Conservation (phyloP, 495 filamentous ascomycete genomes). For the Penicillium cosmopolitanum region DNA sequence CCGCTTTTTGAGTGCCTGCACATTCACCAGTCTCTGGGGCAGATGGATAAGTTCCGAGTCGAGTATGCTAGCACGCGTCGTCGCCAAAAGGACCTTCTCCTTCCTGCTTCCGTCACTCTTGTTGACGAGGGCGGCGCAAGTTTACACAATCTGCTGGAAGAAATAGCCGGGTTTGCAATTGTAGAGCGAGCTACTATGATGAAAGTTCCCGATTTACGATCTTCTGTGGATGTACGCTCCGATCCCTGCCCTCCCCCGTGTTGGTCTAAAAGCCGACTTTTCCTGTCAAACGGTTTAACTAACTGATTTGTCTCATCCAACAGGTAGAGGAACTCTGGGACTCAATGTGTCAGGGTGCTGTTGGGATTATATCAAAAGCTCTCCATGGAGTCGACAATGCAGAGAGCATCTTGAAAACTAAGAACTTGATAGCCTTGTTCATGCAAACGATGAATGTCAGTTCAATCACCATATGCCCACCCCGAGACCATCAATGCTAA, state of each 20-base stretch:
- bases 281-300: conserved; percentile 1
- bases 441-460: conserved; percentile 94
- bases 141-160: conserved; percentile 84
- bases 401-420: conserved; percentile 85
- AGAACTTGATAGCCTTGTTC: conserved; percentile 88
- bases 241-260: not conserved
- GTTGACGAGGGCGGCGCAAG: conserved; percentile 73
- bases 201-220: conserved; percentile 77
- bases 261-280: too few species aligned
- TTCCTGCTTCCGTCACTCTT: conserved; percentile 73
- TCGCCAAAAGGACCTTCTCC: conserved; percentile 86
- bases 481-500: conserved; percentile 14
- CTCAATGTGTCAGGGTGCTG: conserved; percentile 90
- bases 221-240: conserved; percentile 71
- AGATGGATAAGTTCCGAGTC: conserved; percentile 83
- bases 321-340: conserved; percentile 97
- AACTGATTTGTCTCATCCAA: conserved; percentile 4
- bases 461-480: not conserved
- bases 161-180: conserved; percentile 95
- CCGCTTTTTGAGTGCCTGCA: conserved; percentile 95
- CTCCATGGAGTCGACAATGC: conserved; percentile 78
- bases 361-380: conserved; percentile 76
- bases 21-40: conserved; percentile 93
- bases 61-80: conserved; percentile 90
- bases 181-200: conserved; percentile 93